phyloP scores from a whole-genome alignment of 139 green algal genomes.

The Coelastrella sp. region DNA sequence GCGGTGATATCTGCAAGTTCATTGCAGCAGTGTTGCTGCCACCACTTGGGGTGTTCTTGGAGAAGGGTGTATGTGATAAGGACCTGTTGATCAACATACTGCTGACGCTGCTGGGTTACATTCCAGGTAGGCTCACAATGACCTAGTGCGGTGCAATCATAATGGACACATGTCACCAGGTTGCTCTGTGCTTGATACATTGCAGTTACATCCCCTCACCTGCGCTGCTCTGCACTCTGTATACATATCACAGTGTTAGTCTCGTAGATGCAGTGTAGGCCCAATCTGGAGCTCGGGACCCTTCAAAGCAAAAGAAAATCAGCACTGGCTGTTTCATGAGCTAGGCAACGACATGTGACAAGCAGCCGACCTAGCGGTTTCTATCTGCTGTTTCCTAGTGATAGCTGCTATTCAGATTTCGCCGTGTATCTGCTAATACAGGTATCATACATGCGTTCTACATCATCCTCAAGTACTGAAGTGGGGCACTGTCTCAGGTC shows the following conservation, averaged over 20 bases:
- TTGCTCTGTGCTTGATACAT: neutral
- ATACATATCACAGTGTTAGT: no score
- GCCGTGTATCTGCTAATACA: neutral
- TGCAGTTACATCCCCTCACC: neutral
- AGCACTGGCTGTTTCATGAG: no score
- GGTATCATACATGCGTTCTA: conserved; percentile 37
- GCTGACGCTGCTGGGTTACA: conserved; percentile 17
- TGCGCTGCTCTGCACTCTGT: no score
- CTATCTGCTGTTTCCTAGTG: neutral
- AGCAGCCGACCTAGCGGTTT: neutral
- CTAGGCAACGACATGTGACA: no score
- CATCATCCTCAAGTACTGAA: conserved; percentile 39
- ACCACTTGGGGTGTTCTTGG: conserved; percentile 21
- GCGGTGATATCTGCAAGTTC: conserved; percentile 9
- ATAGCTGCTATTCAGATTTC: neutral
- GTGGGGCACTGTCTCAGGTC: neutral
- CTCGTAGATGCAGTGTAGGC: no score
- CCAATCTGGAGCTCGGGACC: no score
- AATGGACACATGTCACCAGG: neutral
- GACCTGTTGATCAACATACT: conserved; percentile 29
- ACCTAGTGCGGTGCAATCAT: neutral
- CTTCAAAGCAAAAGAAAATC: no score
- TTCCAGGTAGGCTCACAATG: conserved; percentile 1
- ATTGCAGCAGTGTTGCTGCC: conserved; percentile 27
- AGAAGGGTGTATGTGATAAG: conserved; percentile 13